These are phyloP conservation scores for Pseudocercospora crystallina DNA, from an alignment of 2,329 filamentous ascomycete species.

Conservation along the genomic window DNA sequence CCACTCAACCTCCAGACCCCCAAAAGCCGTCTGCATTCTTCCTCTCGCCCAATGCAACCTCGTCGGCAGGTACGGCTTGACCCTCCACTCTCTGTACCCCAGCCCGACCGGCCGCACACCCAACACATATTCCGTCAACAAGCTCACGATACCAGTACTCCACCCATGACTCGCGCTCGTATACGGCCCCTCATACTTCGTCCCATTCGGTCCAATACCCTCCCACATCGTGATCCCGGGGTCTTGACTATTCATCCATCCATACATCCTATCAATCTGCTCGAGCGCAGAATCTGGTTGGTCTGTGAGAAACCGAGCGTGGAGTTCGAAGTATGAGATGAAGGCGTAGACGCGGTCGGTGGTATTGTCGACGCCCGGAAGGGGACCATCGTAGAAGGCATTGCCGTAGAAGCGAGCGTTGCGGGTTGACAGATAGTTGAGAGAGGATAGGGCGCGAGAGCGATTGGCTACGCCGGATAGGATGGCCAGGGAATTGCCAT, in stretches of 20 bases:
- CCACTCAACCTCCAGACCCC: too few relatives aligned
- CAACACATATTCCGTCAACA: too few relatives aligned
- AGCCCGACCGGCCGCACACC: too few relatives aligned
- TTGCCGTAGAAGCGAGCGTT: conserved; percentile 1
- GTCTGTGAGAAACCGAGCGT: background rate
- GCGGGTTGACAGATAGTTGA: background rate
- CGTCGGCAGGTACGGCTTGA: too few relatives aligned
- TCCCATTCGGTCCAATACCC: too few relatives aligned
- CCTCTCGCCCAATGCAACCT: too few relatives aligned
- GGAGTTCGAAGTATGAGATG: conserved; percentile 2
- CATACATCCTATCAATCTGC: conserved; percentile 1
- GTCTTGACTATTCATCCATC: background rate
- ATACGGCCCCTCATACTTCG: too few relatives aligned
- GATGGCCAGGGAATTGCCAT: background rate
- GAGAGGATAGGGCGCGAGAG: background rate
- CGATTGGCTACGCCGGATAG: background rate
- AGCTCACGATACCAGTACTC: too few relatives aligned
- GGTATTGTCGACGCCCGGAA: background rate
- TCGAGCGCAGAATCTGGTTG: background rate
- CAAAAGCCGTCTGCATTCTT: too few relatives aligned
- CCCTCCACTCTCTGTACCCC: too few relatives aligned
- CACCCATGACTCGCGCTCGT: too few relatives aligned
- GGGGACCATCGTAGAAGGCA: background rate
- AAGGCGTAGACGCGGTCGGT: background rate
- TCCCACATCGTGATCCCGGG: background rate